A percentile compares a stretch with the other conserved stretches of the same genome.
These are phyloP conservation scores for Metschnikowia santaceciliae DNA, from an alignment of 805 yeast species.

Conservation along the genomic window DNA sequence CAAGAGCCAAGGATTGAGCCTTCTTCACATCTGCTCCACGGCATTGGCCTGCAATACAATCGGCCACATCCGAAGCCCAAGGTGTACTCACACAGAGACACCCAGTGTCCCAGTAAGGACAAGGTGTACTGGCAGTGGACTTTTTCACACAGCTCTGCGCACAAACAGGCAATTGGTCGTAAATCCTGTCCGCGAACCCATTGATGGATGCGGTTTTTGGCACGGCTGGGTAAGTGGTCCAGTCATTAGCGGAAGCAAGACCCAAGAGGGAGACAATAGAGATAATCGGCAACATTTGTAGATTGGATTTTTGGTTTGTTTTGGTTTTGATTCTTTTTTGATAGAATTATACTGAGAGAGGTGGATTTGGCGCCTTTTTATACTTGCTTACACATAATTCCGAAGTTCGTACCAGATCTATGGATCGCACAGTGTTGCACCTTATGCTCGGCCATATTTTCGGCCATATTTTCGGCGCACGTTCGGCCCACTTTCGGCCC, in stretches of 20 bases:
- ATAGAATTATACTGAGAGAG: too few species aligned
- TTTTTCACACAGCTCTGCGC: slow-evolving; percentile 32
- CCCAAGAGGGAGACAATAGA: slow-evolving; percentile 16
- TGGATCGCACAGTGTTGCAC: too few species aligned
- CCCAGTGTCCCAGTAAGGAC: slow-evolving; percentile 46
- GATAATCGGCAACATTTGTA: slow-evolving; percentile 6
- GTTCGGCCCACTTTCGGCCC: too few species aligned
- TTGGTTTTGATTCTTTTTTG: too few species aligned
- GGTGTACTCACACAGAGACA: slow-evolving; percentile 41
- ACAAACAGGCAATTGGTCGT: slow-evolving; percentile 30
- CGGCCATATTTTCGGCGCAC: too few species aligned
- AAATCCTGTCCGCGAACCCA: slow-evolving; percentile 38
- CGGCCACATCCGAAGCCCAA: slow-evolving; percentile 30
- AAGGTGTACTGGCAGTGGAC: slow-evolving; percentile 34
- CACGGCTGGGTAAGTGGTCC: slow-evolving; percentile 31
- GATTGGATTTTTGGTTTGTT: too few species aligned
- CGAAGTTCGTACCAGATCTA: too few species aligned
- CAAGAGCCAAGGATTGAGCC: slow-evolving; percentile 29
- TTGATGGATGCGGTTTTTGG: slow-evolving; percentile 39
- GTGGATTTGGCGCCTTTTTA: not conserved
- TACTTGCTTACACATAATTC: not conserved
- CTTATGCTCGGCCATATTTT: too few species aligned
- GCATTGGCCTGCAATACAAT: slow-evolving; percentile 26
- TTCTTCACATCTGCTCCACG: slow-evolving; percentile 27
- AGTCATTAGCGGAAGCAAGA: slow-evolving; percentile 16